Evolutionary conservation across 352 stramenopile genomes (phyloP).

Genomic region (Elongisporangium anandrum): DNA sequence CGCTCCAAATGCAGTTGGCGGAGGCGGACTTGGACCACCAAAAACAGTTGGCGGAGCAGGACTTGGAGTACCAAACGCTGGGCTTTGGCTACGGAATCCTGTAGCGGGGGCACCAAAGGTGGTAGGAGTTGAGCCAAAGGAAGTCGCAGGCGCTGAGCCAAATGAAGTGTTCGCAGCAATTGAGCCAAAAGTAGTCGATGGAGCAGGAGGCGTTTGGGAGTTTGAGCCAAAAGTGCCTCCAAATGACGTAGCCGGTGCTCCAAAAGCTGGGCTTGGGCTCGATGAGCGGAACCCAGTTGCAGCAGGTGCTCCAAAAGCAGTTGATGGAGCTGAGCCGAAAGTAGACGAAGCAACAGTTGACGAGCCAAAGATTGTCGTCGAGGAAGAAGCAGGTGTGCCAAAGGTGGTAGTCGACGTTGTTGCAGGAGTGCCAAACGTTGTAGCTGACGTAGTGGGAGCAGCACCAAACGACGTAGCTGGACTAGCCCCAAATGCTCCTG

Average conservation of each 20-base stretch:
- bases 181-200: constrained; percentile 8
- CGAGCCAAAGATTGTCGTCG: constrained; percentile 27
- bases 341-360: constrained; percentile 18
- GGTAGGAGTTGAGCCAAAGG: constrained; percentile 17
- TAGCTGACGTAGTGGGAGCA: constrained; percentile 1
- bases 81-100: constrained; percentile 19
- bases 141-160: constrained; percentile 9
- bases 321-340: constrained; percentile 7
- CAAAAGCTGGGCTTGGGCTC: background rate
- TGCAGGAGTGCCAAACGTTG: constrained; percentile 12
- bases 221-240: background rate
- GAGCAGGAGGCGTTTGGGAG: constrained; percentile 1
- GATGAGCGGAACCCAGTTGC: constrained; percentile 1
- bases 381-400: constrained; percentile 9
- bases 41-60: constrained; percentile 9
- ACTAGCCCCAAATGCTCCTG: constrained; percentile 3
- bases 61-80: constrained; percentile 11
- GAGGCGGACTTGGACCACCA: constrained; percentile 7
- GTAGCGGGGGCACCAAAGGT: constrained; percentile 14
- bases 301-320: constrained; percentile 14
- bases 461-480: constrained; percentile 11
- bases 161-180: constrained; percentile 11
- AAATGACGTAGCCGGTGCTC: background rate
- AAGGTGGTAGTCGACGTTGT: constrained; percentile 1
- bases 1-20: constrained; percentile 22